Evolutionary conservation across 257 asterid species (phyloP).

Genomic region (Voacanga thouarsii): DNA sequence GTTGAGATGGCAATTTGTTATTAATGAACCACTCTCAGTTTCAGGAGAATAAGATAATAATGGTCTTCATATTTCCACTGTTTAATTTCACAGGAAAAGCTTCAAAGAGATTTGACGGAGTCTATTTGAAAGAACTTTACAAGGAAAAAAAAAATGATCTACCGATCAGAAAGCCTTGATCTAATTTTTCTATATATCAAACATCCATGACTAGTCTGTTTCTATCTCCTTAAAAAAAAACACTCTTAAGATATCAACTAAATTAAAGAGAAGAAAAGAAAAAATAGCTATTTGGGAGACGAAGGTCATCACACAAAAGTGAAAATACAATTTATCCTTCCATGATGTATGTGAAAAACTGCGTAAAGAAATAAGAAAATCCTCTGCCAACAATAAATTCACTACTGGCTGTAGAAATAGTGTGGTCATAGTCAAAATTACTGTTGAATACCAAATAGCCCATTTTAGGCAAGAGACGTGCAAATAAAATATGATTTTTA

Average conservation of each 20-base stretch:
- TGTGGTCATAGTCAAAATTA: neutral
- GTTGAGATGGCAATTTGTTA: neutral
- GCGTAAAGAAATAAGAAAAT: neutral
- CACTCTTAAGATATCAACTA: neutral
- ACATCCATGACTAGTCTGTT: no score
- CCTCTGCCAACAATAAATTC: neutral
- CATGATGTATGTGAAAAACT: neutral
- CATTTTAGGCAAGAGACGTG: neutral
- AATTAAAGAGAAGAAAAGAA: neutral
- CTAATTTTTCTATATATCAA: neutral
- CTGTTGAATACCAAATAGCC: neutral
- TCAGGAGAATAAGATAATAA: neutral
- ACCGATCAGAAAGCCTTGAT: neutral
- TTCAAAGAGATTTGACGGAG: neutral
- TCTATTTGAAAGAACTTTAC: neutral
- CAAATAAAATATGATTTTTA: neutral
- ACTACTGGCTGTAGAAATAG: neutral
- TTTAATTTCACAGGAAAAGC: neutral
- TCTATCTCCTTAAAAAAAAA: neutral
- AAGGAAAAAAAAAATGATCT: neutral
- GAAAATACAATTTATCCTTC: neutral
- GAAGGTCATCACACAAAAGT: neutral
- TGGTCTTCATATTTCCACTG: neutral
- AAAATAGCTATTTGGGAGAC: neutral
- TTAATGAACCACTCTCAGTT: neutral